Evolutionary conservation across 2,329 filamentous ascomycete genomes (phyloP).

Genomic region (Endothia cerciana): DNA sequence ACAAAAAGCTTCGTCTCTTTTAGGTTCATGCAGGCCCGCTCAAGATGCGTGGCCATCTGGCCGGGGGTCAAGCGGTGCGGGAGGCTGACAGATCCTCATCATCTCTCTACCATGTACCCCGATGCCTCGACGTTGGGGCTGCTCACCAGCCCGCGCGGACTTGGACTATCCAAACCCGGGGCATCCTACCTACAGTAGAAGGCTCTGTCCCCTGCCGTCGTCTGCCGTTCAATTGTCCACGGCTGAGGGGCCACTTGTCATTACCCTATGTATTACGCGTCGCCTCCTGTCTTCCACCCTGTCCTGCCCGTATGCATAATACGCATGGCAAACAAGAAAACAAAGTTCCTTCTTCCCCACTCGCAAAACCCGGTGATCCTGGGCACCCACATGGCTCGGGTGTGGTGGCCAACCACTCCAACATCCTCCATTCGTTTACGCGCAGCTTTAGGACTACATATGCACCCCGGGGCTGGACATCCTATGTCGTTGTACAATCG

Average conservation of each 20-base stretch:
- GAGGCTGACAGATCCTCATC: no score
- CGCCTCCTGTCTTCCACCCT: neutral
- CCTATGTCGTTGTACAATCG: neutral
- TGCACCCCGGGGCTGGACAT: neutral
- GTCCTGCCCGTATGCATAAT: constrained; percentile 3
- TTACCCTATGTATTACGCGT: neutral
- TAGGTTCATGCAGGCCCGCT: neutral
- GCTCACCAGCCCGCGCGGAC: no score
- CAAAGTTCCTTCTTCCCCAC: constrained; percentile 12
- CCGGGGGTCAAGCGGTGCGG: neutral
- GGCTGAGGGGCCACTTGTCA: neutral
- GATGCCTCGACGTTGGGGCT: no score
- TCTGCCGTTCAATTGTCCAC: neutral
- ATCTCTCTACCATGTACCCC: no score
- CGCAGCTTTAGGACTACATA: neutral
- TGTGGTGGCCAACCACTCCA: neutral
- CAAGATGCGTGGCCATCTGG: neutral
- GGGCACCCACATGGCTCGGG: neutral
- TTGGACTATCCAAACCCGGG: no score
- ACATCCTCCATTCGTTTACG: neutral
- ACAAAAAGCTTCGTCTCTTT: neutral
- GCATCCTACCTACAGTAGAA: no score
- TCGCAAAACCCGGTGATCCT: neutral
- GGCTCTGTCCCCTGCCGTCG: neutral
- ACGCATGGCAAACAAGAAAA: neutral